A percentile compares a stretch with the other conserved stretches of the same genome.
Conservation (phyloP, 768 basidiomycete species). For the Russula emetica region DNA sequence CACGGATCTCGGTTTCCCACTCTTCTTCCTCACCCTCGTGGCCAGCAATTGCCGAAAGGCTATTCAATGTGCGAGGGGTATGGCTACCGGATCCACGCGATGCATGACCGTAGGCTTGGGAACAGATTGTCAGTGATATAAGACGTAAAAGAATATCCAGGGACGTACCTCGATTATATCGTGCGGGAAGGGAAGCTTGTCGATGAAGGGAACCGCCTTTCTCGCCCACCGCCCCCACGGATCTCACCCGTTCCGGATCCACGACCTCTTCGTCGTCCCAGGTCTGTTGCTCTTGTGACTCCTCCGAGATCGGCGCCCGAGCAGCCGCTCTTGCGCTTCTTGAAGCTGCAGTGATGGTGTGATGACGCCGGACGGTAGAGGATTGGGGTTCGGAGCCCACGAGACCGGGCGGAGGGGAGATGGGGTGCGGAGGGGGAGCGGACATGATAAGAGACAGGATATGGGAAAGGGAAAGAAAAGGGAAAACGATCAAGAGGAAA, state of each 20-base stretch:
- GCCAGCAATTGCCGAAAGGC: conserved; percentile 78
- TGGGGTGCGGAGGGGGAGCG: conserved; percentile 19
- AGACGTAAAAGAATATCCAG: neutral
- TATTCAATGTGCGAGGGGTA: conserved; percentile 74
- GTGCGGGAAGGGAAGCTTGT: conserved; percentile 27
- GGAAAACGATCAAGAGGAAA: neutral
- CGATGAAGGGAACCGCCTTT: conserved; percentile 28
- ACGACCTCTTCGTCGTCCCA: conserved; percentile 26
- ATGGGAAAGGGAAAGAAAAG: conserved; percentile 4
- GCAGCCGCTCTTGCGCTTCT: conserved; percentile 21
- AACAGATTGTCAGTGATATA: conserved; percentile 5
- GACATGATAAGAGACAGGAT: conserved; percentile 17
- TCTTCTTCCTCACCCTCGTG: conserved; percentile 87
- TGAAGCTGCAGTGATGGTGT: conserved; percentile 29
- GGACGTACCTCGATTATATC: conserved; percentile 26
- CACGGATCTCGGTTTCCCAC: conserved; percentile 68
- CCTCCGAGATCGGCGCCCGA: conserved; percentile 27
- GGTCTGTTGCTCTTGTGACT: conserved; percentile 25
- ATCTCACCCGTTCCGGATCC: conserved; percentile 22
- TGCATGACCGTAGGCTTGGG: conserved; percentile 25
- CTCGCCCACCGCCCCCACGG: conserved; percentile 25
- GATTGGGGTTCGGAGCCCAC: conserved; percentile 10
- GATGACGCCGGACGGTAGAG: conserved; percentile 26
- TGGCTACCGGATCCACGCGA: conserved; percentile 48
- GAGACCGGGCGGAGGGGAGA: conserved; percentile 25